Base-by-base conservation (phyloP, 768 basidiomycete genomes). In the Mycena pura region DNA sequence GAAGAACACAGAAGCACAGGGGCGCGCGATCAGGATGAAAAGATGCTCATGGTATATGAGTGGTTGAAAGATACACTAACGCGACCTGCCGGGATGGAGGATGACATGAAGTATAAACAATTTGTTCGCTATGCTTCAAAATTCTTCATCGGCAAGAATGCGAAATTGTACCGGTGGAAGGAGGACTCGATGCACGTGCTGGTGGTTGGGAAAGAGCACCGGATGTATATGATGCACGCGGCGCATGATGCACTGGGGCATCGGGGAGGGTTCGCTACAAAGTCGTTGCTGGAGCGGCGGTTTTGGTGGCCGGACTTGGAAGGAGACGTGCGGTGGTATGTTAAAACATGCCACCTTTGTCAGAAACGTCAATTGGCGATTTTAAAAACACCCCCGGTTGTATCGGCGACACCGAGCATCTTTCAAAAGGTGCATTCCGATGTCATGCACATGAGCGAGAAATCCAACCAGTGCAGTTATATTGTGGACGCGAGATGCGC, bases 271-370 rank as follows among this genome's bases (percentile, higher is more conserved):
- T 43, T 60, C 27, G 52, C 55, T 0, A 64, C 60, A 13, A 43
- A 31, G 13, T 47, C 22, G 14, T 52, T 58, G 25, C 31, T 44
- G 31, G 48, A 49, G 25, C 29, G 32, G 11, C 43, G 67, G 5
- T 72, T 70, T 46, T 76, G 68, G 68, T 72, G 62, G 64, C 68
- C 64, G 3, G 53, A 50, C 2, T 6, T 73, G 1, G 65, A 71
- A n/a, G 46, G 34, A 3, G 73, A 78, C 41, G 62, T 77, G 3
- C 41, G 53, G 21, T 76, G 74, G 73, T 77, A 68, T 44, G 32
- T 77, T 8, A 65, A 68, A 15, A 72, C 72, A 13, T 77, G 77
- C 39, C 73, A 74, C 48, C 36, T 68, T 5, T 78, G 76, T 60
- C 76, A 79, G 50, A 48, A 69, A 1, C 49, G 72, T 6, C 50